These are phyloP conservation scores for Melaleuca quinquenervia DNA, from an alignment of 345 rosid genomes.

Conservation along the genomic window DNA sequence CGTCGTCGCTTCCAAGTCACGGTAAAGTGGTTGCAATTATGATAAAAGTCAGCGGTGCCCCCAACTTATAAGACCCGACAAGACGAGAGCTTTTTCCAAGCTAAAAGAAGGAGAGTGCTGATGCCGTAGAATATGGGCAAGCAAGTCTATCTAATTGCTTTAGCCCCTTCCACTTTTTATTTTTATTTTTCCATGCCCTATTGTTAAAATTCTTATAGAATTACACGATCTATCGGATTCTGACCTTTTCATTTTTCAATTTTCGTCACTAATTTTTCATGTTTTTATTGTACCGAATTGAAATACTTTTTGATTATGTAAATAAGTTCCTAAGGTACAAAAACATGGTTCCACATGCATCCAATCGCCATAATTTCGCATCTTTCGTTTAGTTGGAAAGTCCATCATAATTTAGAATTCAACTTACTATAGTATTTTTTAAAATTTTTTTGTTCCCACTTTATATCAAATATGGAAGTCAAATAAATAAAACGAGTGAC, in stretches of 20 bases:
- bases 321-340: not conserved
- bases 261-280: not conserved
- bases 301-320: rapidly evolving
- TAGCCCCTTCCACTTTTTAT: not conserved
- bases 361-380: not conserved
- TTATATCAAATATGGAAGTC: not conserved
- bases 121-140: not conserved
- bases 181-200: not conserved
- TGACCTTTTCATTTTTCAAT: not conserved
- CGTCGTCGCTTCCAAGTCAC: not conserved
- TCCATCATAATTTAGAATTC: not conserved
- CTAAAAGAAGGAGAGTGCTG: not conserved
- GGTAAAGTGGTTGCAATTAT: not conserved
- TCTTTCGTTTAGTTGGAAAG: not conserved
- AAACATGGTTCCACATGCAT: not conserved
- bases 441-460: too few species aligned
- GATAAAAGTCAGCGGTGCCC: not conserved
- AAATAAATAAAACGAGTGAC: not conserved
- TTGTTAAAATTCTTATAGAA: not conserved
- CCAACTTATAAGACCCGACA: not conserved
- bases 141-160: not conserved
- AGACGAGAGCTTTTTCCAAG: not conserved
- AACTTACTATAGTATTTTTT: not conserved
- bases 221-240: not conserved
- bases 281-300: not conserved